Base-by-base conservation (phyloP, 345 rosid genomes). In the Bruguiera parviflora region DNA sequence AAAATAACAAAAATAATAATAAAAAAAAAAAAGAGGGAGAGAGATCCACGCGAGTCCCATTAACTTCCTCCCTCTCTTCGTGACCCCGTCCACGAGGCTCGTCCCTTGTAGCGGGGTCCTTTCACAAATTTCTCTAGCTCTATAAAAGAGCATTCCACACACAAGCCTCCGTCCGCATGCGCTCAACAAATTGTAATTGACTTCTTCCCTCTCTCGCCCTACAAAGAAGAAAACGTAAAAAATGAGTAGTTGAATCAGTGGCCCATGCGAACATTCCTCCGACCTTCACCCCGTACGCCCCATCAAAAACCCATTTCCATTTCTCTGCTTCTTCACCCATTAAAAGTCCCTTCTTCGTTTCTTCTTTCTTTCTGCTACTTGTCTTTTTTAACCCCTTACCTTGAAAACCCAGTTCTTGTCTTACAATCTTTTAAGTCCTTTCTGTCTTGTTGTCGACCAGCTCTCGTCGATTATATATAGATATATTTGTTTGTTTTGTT, bases 151-250 rank as follows among this genome's bases (percentile, higher is more conserved):
- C 21, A 33, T 10, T 61, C 58, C 32, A 52, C 13, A 52, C 13
- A 0, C 1, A 52, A 16, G 35, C 56, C 57, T 18, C 19, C 20
- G 8, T 18, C 20, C 4, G 5, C 29, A 0, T 21, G 29, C 0
- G 51, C 20, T 46, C 33, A 21, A n/a, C 58, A 24, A 24, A 61
- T 70, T 61, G 51, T 18, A 24, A 61, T 70, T 61, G 51, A 52
- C 58, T 61, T 47, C 16, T 56, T 61, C n/a, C 3, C 0, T 1
- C 11, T 11, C 25, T 37, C 20, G 1, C 25, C 52, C 13, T 21
- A 15, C 49, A 4, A 43, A 3, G 20, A 31, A 2, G 6, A 32
- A 35, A 35, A 21, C 13, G 31, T 37, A 6, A 62, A 56, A 37
- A 53, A 11, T 15, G 18, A 15, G 49, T 21, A n/a, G 55, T 33